Percentiles rank a stretch among this genome's conserved stretches.
phyloP scores from a whole-genome alignment of 805 yeast species.

The Pichia gijzeniarum region DNA sequence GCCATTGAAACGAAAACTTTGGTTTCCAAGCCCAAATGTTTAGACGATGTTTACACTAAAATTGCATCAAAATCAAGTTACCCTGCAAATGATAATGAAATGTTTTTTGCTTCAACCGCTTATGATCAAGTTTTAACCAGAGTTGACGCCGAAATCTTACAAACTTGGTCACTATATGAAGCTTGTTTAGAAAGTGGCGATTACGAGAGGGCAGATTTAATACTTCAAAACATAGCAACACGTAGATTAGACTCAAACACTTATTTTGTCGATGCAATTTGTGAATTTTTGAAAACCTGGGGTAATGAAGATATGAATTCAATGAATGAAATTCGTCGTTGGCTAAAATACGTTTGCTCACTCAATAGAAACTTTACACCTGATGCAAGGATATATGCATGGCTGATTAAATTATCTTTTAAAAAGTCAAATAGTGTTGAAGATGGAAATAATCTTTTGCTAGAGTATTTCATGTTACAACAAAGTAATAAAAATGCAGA shows the following conservation, averaged over 20 bases:
- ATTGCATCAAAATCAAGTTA: neutral
- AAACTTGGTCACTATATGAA: slow-evolving; percentile 64
- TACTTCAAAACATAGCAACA: slow-evolving; percentile 51
- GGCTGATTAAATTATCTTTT: slow-evolving; percentile 24
- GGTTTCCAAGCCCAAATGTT: slow-evolving; percentile 13
- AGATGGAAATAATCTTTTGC: slow-evolving; percentile 15
- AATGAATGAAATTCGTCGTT: slow-evolving; percentile 19
- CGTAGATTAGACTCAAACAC: slow-evolving; percentile 20
- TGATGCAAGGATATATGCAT: slow-evolving; percentile 27
- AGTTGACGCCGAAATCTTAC: slow-evolving; percentile 20
- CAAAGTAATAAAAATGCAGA: slow-evolving; percentile 26
- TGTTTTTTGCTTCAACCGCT: slow-evolving; percentile 18
- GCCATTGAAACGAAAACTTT: slow-evolving; percentile 13
- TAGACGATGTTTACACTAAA: slow-evolving; percentile 18
- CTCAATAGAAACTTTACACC: slow-evolving; percentile 17
- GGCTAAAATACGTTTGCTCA: slow-evolving; percentile 22
- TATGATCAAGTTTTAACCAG: slow-evolving; percentile 26
- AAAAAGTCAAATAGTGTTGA: slow-evolving; percentile 18
- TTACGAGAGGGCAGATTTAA: slow-evolving; percentile 61
- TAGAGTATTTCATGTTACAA: slow-evolving; percentile 13
- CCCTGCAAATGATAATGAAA: slow-evolving; percentile 7
- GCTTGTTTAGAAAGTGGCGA: slow-evolving; percentile 66
- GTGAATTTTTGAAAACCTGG: slow-evolving; percentile 47
- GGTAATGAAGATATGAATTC: slow-evolving; percentile 25
- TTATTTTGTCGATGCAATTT: slow-evolving; percentile 59